A percentile compares a stretch with the other conserved stretches of the same genome.
Conservation (phyloP, 2,329 filamentous ascomycete species). For the Corinectria fuckeliana region DNA sequence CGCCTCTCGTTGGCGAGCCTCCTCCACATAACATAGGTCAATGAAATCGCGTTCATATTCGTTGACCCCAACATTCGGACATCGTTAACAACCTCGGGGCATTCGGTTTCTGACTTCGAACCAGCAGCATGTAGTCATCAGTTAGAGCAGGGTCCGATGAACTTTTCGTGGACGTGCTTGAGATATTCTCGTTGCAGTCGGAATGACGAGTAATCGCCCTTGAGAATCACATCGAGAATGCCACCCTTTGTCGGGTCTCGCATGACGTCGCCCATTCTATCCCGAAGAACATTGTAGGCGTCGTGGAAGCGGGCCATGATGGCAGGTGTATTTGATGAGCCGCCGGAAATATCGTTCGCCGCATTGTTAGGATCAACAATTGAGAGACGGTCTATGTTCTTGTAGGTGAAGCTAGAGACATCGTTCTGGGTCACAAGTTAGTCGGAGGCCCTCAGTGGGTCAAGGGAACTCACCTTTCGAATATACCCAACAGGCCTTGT, state of each 20-base stretch:
- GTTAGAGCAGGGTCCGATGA: constrained; percentile 43
- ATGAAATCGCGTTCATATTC: constrained; percentile 5
- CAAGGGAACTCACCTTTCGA: constrained; percentile 68
- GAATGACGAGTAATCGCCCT: constrained; percentile 81
- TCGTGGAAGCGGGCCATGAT: constrained; percentile 75
- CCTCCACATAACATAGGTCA: constrained; percentile 10
- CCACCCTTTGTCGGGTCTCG: constrained; percentile 37
- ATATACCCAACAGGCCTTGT: constrained; percentile 73
- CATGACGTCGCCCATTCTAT: constrained; percentile 62
- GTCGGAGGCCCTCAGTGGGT: neutral
- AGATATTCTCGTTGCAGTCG: constrained; percentile 71
- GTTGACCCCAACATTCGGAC: constrained; percentile 23
- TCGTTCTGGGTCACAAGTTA: constrained; percentile 45
- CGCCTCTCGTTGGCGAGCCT: constrained; percentile 1
- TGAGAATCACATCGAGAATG: constrained; percentile 75
- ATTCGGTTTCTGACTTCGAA: neutral
- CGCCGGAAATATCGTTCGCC: constrained; percentile 88
- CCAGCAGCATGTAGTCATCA: constrained; percentile 17
- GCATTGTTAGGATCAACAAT: constrained; percentile 92
- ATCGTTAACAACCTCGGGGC: constrained; percentile 15
- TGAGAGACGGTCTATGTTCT: constrained; percentile 72
- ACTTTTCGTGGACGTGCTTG: constrained; percentile 55
- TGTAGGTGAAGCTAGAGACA: constrained; percentile 58
- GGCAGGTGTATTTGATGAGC: constrained; percentile 72
- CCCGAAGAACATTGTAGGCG: constrained; percentile 63